Base-by-base conservation (phyloP, 768 basidiomycete species). In the Suillus subaureus region DNA sequence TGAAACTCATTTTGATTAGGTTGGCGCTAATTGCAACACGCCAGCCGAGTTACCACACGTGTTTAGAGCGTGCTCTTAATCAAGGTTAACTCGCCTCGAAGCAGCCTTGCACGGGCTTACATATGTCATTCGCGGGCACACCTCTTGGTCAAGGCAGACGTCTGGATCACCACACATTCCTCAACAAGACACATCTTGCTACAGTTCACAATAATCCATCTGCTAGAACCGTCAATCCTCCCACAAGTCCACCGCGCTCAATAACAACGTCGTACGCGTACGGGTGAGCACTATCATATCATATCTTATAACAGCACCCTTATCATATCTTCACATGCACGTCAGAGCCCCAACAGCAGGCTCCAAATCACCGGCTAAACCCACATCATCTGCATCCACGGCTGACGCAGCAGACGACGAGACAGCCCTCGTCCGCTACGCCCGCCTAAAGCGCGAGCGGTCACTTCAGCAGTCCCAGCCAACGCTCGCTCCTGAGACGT, bases 71-170 rank as follows among this genome's bases (percentile, higher is more conserved):
- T 67, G 66, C 66, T 60, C 55, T 54, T 45, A 39, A 35, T 42
- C 49, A 52, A 40, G 51, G 61, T 55, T 51, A 47, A 42, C 47
- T 12, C 35, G 40, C 55, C 66, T 54, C 52, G 52, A 31, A 54
- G 52, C 52, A 54, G 64, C 64, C 66, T 67, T 71, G 74, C 83
- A 82, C 84, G 31, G 54, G 54, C 54, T 33, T 55, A 55, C 54
- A 55, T 55, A 94, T 94, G 92, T 93, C 91, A 79, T 94, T 94
- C 87, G 84, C 90, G 76, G 85, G 87, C 77, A 93, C 92, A 76
- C 90, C 92, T 64, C 79, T 93, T 70, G 89, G 89, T 80, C 89
- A 92, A 87, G 89, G 88, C 82, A 90, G 91, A 85, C 89, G 92
- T 81, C 87, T 93, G 75, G 91, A 92, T 85, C 91, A 89, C 76